Base-by-base conservation (phyloP, 2,329 filamentous ascomycete species). In the Bipolaris sorokiniana region DNA sequence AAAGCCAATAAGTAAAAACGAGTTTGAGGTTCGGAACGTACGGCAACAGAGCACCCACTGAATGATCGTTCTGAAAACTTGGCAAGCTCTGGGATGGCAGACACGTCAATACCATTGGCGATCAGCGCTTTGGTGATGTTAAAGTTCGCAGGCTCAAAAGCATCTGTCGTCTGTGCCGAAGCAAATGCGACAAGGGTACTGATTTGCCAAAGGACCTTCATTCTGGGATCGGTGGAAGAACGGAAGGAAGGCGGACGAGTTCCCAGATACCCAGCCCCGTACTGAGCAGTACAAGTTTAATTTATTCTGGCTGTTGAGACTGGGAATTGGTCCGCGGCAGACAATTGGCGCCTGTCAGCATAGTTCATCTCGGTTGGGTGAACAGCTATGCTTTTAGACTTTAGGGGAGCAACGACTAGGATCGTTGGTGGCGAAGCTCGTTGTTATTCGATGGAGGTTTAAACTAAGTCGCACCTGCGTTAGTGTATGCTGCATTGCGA, bases 61-160 rank as follows among this genome's bases (percentile, higher is more conserved):
- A 54, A 15, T 10, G 55, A 53, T 5, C 51, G 47, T 20, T 47
- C 48, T 7, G 51, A 38, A 16, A 63, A 48, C 3, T 16, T 28
- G 4, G 56, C 42, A 18, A 64, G 58, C 31, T 65, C 56, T n/a
- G 66, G 66, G 7, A 69, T 48, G 5, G 57, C 54, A 28, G 56
- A 62, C 23, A 66, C 57, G 49, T 69, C 60, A 41, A 63, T 48
- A 18, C 65, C 67, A 33, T 65, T 63, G 3, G 54, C 42, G 10
- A 64, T 44, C 22, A 72, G 55, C 5, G 66, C 64, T 16, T 62
- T 55, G 3, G 64, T 67, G 10, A 68, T 46, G 23, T 67, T 64
- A 38, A 68, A 67, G 16, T 63, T 54, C 15, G 51, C 50, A 7
- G 67, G 52, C 42, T 67, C 67, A n/a, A 68, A 66, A 2, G 46